A percentile compares a stretch with the other conserved stretches of the same genome.
Evolutionary conservation across 352 stramenopile genomes (phyloP).

Genomic region (Globisporangium canariense): DNA sequence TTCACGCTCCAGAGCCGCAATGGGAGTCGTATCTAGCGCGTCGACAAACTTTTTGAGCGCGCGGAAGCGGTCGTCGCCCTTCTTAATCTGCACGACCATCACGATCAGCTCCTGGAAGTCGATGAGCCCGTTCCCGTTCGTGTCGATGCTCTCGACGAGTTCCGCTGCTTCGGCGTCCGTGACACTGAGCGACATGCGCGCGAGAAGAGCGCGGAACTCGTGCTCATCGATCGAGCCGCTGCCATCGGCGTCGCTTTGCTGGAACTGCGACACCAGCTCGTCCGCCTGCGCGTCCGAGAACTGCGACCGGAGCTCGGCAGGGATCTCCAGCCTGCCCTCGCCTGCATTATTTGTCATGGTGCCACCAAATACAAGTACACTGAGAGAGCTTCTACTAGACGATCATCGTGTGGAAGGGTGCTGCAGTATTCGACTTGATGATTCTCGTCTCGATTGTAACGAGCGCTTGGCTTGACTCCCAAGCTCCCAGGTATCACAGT

Average conservation of each 20-base stretch:
- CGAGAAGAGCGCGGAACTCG: constrained; percentile 60
- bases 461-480: background rate
- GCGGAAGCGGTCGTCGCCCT: constrained; percentile 43
- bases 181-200: constrained; percentile 43
- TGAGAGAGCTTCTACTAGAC: background rate
- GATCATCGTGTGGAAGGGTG: background rate
- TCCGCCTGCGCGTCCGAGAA: constrained; percentile 52
- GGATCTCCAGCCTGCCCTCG: constrained; percentile 28
- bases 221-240: constrained; percentile 61
- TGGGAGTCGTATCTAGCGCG: constrained; percentile 53
- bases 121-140: constrained; percentile 53
- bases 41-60: constrained; percentile 46
- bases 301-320: constrained; percentile 29
- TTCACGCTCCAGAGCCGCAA: constrained; percentile 62
- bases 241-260: constrained; percentile 46
- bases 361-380: background rate
- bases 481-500: background rate
- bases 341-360: constrained; percentile 10
- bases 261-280: constrained; percentile 62
- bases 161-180: constrained; percentile 41
- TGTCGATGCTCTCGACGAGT: constrained; percentile 54
- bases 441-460: background rate
- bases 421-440: background rate
- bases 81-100: constrained; percentile 54
- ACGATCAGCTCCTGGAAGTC: constrained; percentile 57